A percentile compares a stretch with the other conserved stretches of the same genome.
Conservation (phyloP, 176 grass and related monocot species). For the barley (Hordeum vulgare) region MorexV3_pseudomolecules_assembly NC_058522.1:112033977-112034476, state of each 20-base stretch:
- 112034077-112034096: constrained; percentile 90
- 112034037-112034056: constrained; percentile 52
- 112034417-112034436: constrained; percentile 23
- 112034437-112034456: constrained; percentile 73
- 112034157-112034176: constrained; percentile 59
- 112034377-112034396: constrained; percentile 76
- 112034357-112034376: constrained; percentile 58
- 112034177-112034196: constrained; percentile 53
- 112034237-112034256: constrained; percentile 46
- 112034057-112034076: constrained; percentile 70
- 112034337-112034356: constrained; percentile 48
- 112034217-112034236: constrained; percentile 45
- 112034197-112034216: constrained; percentile 71
- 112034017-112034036: constrained; percentile 55
- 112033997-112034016: constrained; percentile 42
- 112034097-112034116: constrained; percentile 33
- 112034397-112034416: constrained; percentile 47
- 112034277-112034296: constrained; percentile 39
- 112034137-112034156: constrained; percentile 70
- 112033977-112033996: constrained; percentile 67
- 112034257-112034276: constrained; percentile 66
- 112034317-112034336: constrained; percentile 63
- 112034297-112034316: constrained; percentile 57
- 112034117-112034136: constrained; percentile 48
- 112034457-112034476: constrained; percentile 61